phyloP scores from a whole-genome alignment of 23 red algal species.

The Gracilaria vermiculophylla region DNA sequence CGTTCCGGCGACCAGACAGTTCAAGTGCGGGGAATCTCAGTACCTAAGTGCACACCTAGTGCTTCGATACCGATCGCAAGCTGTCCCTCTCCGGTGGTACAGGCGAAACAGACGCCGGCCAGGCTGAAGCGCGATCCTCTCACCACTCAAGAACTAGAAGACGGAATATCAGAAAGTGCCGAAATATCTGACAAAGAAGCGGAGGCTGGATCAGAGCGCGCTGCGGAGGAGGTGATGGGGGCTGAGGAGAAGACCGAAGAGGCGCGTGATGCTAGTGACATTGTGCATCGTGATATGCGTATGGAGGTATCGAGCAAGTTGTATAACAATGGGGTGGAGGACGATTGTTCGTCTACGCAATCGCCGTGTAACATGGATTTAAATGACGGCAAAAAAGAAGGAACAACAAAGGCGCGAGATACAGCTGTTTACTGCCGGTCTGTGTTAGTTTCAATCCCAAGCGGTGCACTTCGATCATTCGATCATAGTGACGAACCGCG shows the following conservation, averaged over 20 bases:
- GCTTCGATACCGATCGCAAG: background rate
- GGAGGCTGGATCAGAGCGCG: background rate
- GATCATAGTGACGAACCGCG: background rate
- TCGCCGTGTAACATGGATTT: background rate
- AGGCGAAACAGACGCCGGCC: background rate
- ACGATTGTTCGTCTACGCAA: constrained; percentile 6
- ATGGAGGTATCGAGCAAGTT: background rate
- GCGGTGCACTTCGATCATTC: constrained; percentile 9
- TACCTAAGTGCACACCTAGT: background rate
- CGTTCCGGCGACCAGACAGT: background rate
- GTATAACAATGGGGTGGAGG: background rate
- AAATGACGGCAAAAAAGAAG: background rate
- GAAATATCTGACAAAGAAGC: background rate
- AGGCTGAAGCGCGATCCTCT: background rate
- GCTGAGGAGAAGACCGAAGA: background rate
- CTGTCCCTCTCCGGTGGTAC: background rate
- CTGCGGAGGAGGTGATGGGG: background rate
- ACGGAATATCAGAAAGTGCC: background rate
- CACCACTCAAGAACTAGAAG: background rate
- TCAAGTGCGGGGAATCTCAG: background rate
- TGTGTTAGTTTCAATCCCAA: constrained; percentile 35
- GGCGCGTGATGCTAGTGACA: background rate
- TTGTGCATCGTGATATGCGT: background rate
- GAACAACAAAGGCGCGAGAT: background rate
- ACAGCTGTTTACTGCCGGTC: constrained; percentile 27